Base-by-base conservation (phyloP, 2,329 filamentous ascomycete species). In the Cercospora citrullina region DNA sequence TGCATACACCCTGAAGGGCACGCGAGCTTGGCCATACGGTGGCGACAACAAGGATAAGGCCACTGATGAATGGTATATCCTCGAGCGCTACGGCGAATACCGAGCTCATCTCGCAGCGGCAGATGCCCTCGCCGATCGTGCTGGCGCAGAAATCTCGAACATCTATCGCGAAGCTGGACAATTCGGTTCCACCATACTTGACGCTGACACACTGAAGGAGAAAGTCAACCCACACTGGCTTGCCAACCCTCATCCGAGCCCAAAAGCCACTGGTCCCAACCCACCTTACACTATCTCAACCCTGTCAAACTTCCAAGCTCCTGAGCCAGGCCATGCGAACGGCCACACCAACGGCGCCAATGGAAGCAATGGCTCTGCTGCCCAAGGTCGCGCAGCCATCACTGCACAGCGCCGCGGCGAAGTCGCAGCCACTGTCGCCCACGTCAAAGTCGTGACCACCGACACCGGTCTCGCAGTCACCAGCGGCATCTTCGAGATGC, bases 31-130 rank as follows among this genome's bases (percentile, higher is more conserved):
- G 88, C 88, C 88, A 0, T 90, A 80, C 68, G 87, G 87, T 5
- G 86, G 87, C 1, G 87, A 90, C 65, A 85, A 86, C 76, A 90
- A 90, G 68, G 81, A 85, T 2, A 83, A 82, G 1, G 81, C 86
- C 0, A 85, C 84, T 0, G 87, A 90, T 3, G 88, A 90, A 66
- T 89, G 88, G 74, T 90, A 90, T 75, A 85, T 91, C 63, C 82
- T 90, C 16, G 84, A 86, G 55, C 84, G 86, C 3, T 90, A 91
- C 71, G 88, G 88, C 26, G 88, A 86, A 74, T 89, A 86, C 75
- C 82, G 87, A 45, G 87, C 88, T 1, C 86, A 89, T 73, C 81
- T 90, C 0, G 82, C 86, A 1, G 88, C 88, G 1, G 84, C 87
- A 0, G 85, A 86, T 33, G 82, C 87, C 0, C 80, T 91, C 0